These are phyloP conservation scores for Henckelia pumila DNA, from an alignment of 257 asterid species.

Conservation along the genomic window DNA sequence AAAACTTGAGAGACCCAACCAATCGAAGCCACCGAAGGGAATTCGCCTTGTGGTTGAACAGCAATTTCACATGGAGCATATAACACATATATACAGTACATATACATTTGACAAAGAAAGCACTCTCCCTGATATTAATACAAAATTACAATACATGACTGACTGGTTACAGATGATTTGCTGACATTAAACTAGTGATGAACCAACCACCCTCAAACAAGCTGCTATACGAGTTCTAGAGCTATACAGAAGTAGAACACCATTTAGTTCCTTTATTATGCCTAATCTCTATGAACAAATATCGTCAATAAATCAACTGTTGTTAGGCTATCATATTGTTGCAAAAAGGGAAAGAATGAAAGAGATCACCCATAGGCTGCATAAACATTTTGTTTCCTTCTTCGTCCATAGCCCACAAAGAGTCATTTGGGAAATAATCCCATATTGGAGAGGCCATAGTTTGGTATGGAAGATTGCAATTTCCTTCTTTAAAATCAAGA, in stretches of 20 bases:
- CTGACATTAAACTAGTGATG: not conserved
- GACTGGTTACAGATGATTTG: not conserved
- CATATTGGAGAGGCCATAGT: constrained; percentile 49
- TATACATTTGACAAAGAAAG: not conserved
- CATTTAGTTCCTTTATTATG: constrained; percentile 19
- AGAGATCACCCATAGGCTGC: constrained; percentile 36
- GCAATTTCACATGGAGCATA: too few species aligned
- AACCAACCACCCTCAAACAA: not conserved
- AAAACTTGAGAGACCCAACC: too few species aligned
- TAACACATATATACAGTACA: too few species aligned
- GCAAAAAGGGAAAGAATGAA: constrained; percentile 37
- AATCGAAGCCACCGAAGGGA: too few species aligned
- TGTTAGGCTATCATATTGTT: constrained; percentile 33
- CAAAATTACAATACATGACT: not conserved
- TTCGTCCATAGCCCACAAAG: constrained; percentile 53
- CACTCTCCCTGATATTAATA: not conserved
- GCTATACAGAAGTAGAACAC: constrained; percentile 30
- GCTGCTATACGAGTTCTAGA: not conserved
- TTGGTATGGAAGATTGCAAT: constrained; percentile 30
- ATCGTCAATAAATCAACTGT: constrained; percentile 23
- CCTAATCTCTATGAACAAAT: constrained; percentile 32
- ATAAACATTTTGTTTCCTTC: constrained; percentile 39
- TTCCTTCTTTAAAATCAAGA: constrained; percentile 53
- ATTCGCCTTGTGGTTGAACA: too few species aligned
- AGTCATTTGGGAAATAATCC: constrained; percentile 47